Percentiles rank a stretch among this genome's conserved stretches.
phyloP scores from a whole-genome alignment of 176 grass and related monocot species.

The Chloris gayana region DNA sequence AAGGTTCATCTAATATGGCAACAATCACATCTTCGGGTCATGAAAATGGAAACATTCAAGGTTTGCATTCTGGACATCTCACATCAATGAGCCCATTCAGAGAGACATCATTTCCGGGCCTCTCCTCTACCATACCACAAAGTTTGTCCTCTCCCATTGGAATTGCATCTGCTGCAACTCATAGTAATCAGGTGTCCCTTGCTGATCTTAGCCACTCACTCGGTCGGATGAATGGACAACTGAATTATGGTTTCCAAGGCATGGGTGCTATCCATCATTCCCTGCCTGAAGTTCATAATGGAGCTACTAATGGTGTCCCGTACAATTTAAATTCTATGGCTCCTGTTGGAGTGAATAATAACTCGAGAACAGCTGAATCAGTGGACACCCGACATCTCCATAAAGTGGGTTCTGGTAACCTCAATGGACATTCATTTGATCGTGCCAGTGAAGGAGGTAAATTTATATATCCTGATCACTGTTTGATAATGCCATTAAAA shows the following conservation, averaged over 20 bases:
- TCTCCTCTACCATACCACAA: conserved; percentile 71
- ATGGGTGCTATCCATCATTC: conserved; percentile 70
- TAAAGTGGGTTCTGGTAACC: conserved; percentile 67
- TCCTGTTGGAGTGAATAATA: conserved; percentile 50
- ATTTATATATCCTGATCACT: conserved; percentile 28
- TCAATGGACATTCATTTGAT: conserved; percentile 78
- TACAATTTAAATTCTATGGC: conserved; percentile 63
- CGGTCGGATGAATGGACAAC: conserved; percentile 55
- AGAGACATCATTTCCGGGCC: conserved; percentile 59
- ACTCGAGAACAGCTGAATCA: conserved; percentile 50
- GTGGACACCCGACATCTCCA: conserved; percentile 57
- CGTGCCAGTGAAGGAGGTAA: conserved; percentile 52
- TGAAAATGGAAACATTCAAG: conserved; percentile 69
- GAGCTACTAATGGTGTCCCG: conserved; percentile 53
- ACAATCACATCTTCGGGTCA: conserved; percentile 43
- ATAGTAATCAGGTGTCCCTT: conserved; percentile 42
- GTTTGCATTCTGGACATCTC: conserved; percentile 54
- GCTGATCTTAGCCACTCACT: conserved; percentile 68
- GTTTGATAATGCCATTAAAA: neutral
- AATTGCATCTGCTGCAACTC: conserved; percentile 49
- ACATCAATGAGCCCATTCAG: conserved; percentile 62
- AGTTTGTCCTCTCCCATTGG: conserved; percentile 73
- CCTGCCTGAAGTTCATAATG: conserved; percentile 72
- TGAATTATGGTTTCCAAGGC: conserved; percentile 71
- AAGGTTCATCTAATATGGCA: conserved; percentile 46